A percentile compares a stretch with the other conserved stretches of the same genome.
Evolutionary conservation across 2,329 filamentous ascomycete species (phyloP).

Genomic region (Geosmithia flava): DNA sequence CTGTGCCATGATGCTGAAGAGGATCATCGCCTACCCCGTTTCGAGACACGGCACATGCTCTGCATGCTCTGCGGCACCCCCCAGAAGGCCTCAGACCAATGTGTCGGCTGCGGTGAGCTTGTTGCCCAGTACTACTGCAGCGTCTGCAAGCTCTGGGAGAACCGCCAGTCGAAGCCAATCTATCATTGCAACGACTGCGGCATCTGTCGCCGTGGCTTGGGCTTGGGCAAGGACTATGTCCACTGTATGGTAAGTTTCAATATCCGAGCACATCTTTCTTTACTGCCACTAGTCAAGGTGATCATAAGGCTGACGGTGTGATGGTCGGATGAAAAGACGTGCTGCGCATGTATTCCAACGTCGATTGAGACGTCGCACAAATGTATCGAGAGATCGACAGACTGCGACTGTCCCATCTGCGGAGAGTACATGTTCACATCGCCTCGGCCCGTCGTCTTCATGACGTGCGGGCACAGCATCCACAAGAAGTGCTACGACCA

Average conservation of each 20-base stretch:
- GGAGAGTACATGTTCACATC: conserved; percentile 95
- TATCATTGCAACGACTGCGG: conserved; percentile 96
- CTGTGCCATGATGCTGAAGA: conserved; percentile 80
- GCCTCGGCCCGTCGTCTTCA: conserved; percentile 76
- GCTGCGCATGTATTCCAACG: conserved; percentile 89
- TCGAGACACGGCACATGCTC: conserved; percentile 86
- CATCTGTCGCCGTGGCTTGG: conserved; percentile 82
- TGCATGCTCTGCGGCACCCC: conserved; percentile 90
- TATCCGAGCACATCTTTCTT: not conserved
- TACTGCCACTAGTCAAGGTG: not conserved
- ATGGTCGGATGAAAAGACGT: conserved; percentile 42
- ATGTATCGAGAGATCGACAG: conserved; percentile 87
- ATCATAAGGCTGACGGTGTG: conserved; percentile 5
- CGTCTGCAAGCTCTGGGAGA: conserved; percentile 95
- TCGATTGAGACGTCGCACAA: conserved; percentile 74
- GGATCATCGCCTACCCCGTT: conserved; percentile 66
- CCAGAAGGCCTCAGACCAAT: conserved; percentile 69
- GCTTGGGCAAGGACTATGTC: conserved; percentile 91
- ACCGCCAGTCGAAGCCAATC: conserved; percentile 79
- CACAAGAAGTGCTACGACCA: conserved; percentile 82
- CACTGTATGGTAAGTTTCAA: conserved; percentile 75
- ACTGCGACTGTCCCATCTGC: conserved; percentile 94
- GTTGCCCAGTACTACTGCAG: conserved; percentile 86
- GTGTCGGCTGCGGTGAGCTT: conserved; percentile 61
- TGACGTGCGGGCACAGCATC: conserved; percentile 93